Percentiles rank a stretch among this genome's conserved stretches.
Conservation (phyloP, 352 stramenopile species). For the Phytophthora hybrid region DNA sequence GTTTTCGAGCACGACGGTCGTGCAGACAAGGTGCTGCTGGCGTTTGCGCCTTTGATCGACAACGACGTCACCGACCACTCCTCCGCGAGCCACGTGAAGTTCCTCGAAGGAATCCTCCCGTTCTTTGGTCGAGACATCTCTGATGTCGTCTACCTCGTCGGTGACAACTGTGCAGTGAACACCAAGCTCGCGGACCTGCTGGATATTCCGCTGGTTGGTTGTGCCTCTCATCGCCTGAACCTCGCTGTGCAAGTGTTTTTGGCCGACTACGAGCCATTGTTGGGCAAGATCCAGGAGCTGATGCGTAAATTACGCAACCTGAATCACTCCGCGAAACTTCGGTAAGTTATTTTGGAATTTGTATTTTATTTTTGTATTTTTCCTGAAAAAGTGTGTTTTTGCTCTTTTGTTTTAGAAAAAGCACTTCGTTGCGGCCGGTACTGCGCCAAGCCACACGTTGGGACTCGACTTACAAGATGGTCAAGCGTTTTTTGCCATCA, state of each 20-base stretch:
- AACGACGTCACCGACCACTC: too few species aligned
- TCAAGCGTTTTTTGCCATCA: too few species aligned
- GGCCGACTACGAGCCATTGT: background rate
- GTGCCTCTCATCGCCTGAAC: conserved; percentile 11
- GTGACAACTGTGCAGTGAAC: conserved; percentile 13
- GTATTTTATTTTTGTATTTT: too few species aligned
- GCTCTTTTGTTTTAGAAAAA: background rate
- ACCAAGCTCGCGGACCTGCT: conserved; percentile 2
- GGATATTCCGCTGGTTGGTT: background rate
- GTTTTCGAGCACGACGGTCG: too few species aligned
- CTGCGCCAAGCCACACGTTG: background rate
- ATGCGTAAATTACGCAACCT: too few species aligned
- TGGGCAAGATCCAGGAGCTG: background rate
- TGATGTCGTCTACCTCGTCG: conserved; percentile 7
- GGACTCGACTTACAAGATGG: conserved; percentile 18
- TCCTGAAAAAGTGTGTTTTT: too few species aligned
- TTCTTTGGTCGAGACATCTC: too few species aligned
- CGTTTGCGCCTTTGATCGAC: too few species aligned
- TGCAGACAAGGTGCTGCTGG: too few species aligned
- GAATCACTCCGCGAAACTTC: too few species aligned
- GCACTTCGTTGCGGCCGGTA: background rate
- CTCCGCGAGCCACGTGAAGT: conserved; percentile 12
- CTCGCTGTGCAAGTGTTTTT: background rate
- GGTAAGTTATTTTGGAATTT: too few species aligned
- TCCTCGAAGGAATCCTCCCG: conserved; percentile 6